Percentiles rank a stretch among this genome's conserved stretches.
Evolutionary conservation across 192 early-diverging fungal species (phyloP).

Genomic region (Rhizoclosmatium sp.): DNA sequence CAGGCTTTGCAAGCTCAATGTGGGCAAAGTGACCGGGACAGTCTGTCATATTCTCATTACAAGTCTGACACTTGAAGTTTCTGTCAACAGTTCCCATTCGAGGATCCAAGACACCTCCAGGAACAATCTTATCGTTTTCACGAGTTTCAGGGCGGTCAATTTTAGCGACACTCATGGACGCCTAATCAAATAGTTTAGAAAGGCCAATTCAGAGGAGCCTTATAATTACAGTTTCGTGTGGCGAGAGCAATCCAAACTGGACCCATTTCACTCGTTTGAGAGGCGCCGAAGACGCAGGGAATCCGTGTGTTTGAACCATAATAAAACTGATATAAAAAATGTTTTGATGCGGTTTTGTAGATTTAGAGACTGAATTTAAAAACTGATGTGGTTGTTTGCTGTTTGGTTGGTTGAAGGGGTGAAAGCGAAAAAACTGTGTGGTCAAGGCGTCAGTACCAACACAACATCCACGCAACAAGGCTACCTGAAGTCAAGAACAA

Average conservation of each 20-base stretch:
- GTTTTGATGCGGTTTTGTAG: neutral
- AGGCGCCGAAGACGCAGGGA: constrained; percentile 81
- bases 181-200: neutral
- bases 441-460: neutral
- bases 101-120: constrained; percentile 88
- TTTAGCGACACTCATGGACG: constrained; percentile 88
- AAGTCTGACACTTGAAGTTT: constrained; percentile 97
- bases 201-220: neutral
- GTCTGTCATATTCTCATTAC: constrained; percentile 91
- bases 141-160: constrained; percentile 89
- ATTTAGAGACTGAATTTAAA: neutral
- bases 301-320: constrained; percentile 48
- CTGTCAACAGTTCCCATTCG: constrained; percentile 97
- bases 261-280: constrained; percentile 86
- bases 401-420: neutral
- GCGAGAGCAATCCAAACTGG: constrained; percentile 95
- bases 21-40: constrained; percentile 99
- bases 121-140: constrained; percentile 83
- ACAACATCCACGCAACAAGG: neutral
- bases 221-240: constrained; percentile 88
- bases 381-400: neutral
- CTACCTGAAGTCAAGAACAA: neutral
- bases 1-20: constrained; percentile 94
- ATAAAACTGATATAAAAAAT: neutral
- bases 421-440: neutral